These are phyloP conservation scores for Intubia oerlemansii DNA, from an alignment of 2,329 filamentous ascomycete genomes.

Conservation along the genomic window DNA sequence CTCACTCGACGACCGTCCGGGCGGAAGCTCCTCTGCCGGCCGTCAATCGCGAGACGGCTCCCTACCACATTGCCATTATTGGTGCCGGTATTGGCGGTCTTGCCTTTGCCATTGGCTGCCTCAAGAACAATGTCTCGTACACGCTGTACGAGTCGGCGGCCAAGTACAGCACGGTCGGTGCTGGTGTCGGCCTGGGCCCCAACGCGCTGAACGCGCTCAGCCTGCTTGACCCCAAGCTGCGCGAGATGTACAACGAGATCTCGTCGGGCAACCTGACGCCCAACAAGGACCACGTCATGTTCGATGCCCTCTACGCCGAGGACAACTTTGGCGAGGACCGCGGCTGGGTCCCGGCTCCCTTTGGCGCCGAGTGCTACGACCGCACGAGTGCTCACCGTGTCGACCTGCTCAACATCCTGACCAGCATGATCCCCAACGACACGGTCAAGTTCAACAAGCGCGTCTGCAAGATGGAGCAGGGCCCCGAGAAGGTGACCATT, in stretches of 20 bases:
- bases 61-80: conserved; percentile 15
- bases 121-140: conserved; percentile 10
- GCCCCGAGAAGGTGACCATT: conserved; percentile 3
- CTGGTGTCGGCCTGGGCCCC: conserved; percentile 15
- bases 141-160: conserved; percentile 16
- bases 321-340: conserved; percentile 17
- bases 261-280: conserved; percentile 17
- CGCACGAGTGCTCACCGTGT: conserved; percentile 19
- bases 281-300: conserved; percentile 17
- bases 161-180: conserved; percentile 15
- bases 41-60: too few relatives aligned
- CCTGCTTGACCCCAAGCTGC: conserved; percentile 7
- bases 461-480: not conserved
- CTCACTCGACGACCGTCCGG: too few relatives aligned
- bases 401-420: conserved; percentile 20
- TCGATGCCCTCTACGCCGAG: conserved; percentile 19
- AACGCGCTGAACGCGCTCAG: conserved; percentile 15
- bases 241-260: conserved; percentile 15
- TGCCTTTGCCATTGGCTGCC: conserved; percentile 13
- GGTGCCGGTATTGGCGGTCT: conserved; percentile 19
- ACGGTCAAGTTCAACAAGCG: conserved; percentile 4
- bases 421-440: conserved; percentile 10
- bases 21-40: too few relatives aligned
- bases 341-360: conserved; percentile 15
- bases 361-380: conserved; percentile 16